A percentile compares a stretch with the other conserved stretches of the same genome.
These are phyloP conservation scores for Dacryopinax spathularia DNA, from an alignment of 768 basidiomycete species.

Conservation along the genomic window DNA sequence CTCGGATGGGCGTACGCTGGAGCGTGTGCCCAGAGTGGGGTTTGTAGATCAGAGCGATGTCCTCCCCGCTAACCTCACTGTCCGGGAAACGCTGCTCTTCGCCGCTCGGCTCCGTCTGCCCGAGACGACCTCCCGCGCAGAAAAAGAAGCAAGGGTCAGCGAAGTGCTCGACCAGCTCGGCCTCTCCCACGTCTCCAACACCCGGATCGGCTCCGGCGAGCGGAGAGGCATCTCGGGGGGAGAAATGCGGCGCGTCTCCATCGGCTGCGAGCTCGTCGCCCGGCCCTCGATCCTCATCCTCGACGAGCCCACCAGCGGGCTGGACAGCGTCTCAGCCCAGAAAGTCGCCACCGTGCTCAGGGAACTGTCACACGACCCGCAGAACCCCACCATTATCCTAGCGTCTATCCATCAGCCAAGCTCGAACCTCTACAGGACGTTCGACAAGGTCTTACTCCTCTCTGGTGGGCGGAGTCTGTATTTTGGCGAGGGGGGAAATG, in stretches of 20 bases:
- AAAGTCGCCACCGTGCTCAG: slow-evolving; percentile 66
- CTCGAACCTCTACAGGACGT: slow-evolving; percentile 71
- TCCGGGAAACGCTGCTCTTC: slow-evolving; percentile 68
- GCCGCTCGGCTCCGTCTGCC: slow-evolving; percentile 76
- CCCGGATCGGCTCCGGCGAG: slow-evolving; percentile 59
- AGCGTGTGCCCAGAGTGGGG: slow-evolving; percentile 42
- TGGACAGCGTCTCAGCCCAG: slow-evolving; percentile 79
- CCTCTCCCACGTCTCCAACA: slow-evolving; percentile 50
- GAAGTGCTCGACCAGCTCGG: slow-evolving; percentile 64
- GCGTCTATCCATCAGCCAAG: slow-evolving; percentile 83
- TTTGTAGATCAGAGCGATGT: slow-evolving; percentile 83
- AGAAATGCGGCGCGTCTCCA: slow-evolving; percentile 79
- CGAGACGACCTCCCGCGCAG: slow-evolving; percentile 45
- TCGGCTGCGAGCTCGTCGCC: slow-evolving; percentile 77
- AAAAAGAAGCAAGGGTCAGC: slow-evolving; percentile 50
- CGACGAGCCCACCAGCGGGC: slow-evolving; percentile 60
- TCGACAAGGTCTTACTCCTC: slow-evolving; percentile 67
- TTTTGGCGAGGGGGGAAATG: slow-evolving; percentile 57
- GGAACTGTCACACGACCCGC: slow-evolving; percentile 53
- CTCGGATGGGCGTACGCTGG: background rate
- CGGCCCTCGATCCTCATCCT: slow-evolving; percentile 71
- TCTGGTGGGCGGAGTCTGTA: slow-evolving; percentile 67
- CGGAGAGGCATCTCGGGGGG: slow-evolving; percentile 80
- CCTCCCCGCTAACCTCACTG: slow-evolving; percentile 63
- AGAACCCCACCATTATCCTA: slow-evolving; percentile 64